Evolutionary conservation across 139 green algal species (phyloP), one percentile per base, ranked within the genome.

Genomic region (Desmodesmus armatus): DNA sequence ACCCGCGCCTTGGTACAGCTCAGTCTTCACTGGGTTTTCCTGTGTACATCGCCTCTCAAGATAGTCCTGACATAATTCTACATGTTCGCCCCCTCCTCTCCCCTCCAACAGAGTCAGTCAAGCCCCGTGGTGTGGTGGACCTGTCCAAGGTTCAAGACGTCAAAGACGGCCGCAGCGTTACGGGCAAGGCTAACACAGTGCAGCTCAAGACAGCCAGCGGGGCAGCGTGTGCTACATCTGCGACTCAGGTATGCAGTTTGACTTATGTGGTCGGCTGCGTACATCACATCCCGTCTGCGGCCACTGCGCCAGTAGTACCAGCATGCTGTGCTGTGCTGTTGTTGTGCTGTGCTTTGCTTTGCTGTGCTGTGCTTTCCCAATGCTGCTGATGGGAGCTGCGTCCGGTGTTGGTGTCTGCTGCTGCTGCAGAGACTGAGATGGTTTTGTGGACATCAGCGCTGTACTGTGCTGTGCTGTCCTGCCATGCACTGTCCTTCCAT

Each of bases 391-490:
- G 27, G n/a, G n/a, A n/a, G n/a, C n/a, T n/a, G n/a, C n/a, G n/a
- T n/a, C n/a, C n/a, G n/a, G n/a, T n/a, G n/a, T n/a, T n/a, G n/a
- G n/a, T n/a, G n/a, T n/a, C 27, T 71, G 33, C 17, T 62, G 41
- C 67, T 43, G 40, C 43, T 78, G 2, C 13, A 85, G 96, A 98
- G 88, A 98, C 94, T 3, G 94, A 98, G 75, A 88, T 96, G 75
- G 96, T 98, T 37, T 94, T 97, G 89, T 98, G 96, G 96, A 88
- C 97, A 49, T 95, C 89, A 1, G 96, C 94, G 0, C 71, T 98
- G n/a, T 93, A 98, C 67, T 89, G 88, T 5, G 89, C 94, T 0
- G 90, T 97, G n/a, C n/a, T n/a, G n/a, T n/a, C n/a, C n/a, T n/a
- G n/a, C n/a, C n/a, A 19, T 67, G 58, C 17, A 67, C 58, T 11